These are phyloP conservation scores for Corrigiola litoralis DNA, from an alignment of 179 eudicot species.

Conservation along the genomic window DNA sequence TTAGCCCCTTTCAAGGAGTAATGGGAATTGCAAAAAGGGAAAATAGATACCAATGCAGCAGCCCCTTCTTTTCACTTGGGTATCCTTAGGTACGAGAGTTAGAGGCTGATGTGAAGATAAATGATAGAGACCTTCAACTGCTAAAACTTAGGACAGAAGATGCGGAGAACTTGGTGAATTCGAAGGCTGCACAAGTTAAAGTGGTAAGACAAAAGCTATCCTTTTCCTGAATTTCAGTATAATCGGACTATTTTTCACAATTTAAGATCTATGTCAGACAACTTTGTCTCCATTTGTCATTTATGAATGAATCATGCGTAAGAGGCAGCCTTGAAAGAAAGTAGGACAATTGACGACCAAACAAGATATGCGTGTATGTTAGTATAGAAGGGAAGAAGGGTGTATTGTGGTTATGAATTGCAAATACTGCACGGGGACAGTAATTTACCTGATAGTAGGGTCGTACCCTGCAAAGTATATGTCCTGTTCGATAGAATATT, in stretches of 20 bases:
- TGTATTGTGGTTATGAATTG: not conserved
- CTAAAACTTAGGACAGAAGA: conserved; percentile 54
- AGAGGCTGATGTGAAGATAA: conserved; percentile 54
- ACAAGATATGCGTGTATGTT: not conserved
- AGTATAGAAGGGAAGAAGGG: not conserved
- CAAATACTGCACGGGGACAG: not conserved
- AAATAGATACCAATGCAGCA: conserved; percentile 10
- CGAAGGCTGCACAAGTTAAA: conserved; percentile 43
- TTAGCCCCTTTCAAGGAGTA: conserved; percentile 14
- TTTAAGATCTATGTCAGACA: no score
- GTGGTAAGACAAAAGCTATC: conserved; percentile 38
- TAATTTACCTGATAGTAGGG: no score
- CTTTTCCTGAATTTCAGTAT: not conserved
- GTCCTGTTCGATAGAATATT: not conserved
- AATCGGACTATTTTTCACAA: no score
- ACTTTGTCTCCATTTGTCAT: no score
- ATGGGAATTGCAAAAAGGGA: not conserved
- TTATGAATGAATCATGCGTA: not conserved
- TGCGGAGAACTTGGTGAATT: conserved; percentile 44
- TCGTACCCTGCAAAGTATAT: not conserved
- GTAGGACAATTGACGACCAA: not conserved
- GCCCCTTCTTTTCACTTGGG: conserved; percentile 21
- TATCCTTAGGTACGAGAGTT: conserved; percentile 55
- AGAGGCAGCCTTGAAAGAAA: not conserved
- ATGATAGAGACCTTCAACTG: conserved; percentile 49